Conservation (phyloP, 2,329 filamentous ascomycete genomes). For the Penicillium sp. region DNA sequence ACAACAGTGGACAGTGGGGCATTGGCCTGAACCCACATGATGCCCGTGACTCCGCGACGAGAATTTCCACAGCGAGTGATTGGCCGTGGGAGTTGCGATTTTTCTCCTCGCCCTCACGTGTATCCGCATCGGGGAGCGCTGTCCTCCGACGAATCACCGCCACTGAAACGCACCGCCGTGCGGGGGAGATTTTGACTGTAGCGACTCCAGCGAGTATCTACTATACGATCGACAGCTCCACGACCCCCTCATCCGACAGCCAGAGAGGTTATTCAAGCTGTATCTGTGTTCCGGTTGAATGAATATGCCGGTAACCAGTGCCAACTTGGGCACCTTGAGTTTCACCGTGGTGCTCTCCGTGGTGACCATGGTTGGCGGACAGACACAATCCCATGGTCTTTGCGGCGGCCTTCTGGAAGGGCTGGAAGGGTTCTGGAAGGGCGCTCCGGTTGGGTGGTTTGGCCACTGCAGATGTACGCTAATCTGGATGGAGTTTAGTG, state of each 20-base stretch:
- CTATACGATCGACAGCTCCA: neutral
- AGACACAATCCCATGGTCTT: slow-evolving; percentile 19
- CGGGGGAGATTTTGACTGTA: neutral
- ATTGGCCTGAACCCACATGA: neutral
- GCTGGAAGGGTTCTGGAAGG: slow-evolving; percentile 28
- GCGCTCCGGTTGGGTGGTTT: slow-evolving; percentile 19
- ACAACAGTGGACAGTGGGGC: too few relatives aligned
- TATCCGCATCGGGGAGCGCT: slow-evolving; percentile 20
- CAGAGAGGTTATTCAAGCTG: neutral
- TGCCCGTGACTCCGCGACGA: neutral
- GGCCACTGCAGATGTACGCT: neutral
- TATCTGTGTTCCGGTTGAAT: neutral
- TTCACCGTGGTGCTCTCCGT: neutral
- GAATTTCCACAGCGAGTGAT: slow-evolving; percentile 9
- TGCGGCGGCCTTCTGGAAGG: slow-evolving; percentile 9
- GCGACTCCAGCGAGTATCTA: neutral
- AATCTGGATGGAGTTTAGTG: neutral
- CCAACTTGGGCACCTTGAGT: neutral
- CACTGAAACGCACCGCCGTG: neutral
- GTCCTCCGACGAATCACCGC: slow-evolving; percentile 25
- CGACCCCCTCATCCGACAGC: neutral
- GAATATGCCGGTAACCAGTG: neutral
- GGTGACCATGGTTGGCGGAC: slow-evolving; percentile 6
- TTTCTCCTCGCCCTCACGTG: slow-evolving; percentile 16
- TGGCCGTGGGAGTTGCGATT: slow-evolving; percentile 1